Base-by-base conservation (phyloP, 2,329 filamentous ascomycete species). In the Aureobasidium sp. region DNA sequence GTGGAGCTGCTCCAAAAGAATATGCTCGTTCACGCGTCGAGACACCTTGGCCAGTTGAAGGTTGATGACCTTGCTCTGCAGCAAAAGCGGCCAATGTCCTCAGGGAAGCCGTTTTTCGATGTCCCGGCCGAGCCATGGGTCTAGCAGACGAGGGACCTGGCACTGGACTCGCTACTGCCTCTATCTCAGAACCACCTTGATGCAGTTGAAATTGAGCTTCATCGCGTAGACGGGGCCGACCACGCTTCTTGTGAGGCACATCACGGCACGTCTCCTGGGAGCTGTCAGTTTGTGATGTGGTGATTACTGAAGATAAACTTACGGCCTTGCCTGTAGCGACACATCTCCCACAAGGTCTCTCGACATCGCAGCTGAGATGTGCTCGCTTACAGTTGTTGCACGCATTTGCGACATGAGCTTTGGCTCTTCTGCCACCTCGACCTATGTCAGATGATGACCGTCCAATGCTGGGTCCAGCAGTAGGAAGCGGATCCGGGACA, bases 371-470 rank as follows among this genome's bases (percentile, higher is more conserved):
- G 65, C 80, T 81, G 66, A 94, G 81, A 82, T 94, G 90, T 41
- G 90, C 90, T 73, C 85, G 86, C 73, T 93, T 93, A 77, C 90
- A 94, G 64, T 91, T 90, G 67, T 93, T 87, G 72, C 90, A 94
- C 29, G 90, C 90, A 39, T 89, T 92, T 56, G 89, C 88, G 59
- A 93, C 90, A 77, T 94, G 90, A 15, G 88, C 88, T 65, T 73
- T 75, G 17, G 70, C 66, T 58, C 70, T 71, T 7, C 70, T 68
- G 8, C 67, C 69, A 20, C 67, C 65, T 29, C 66, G 66, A 51
- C 59, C 39, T 37, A 42, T 26, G 36, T 47, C 61, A 41, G 64
- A 46, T n/a, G 52, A 53, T 36, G 50, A 37, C 37, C 17, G 32
- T 13, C 27, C 52, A 7, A 48, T 17, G 36, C 63, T 59, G 26